phyloP scores from a whole-genome alignment of 202 grass and related monocot genomes.

The Zoysia matrella region DNA sequence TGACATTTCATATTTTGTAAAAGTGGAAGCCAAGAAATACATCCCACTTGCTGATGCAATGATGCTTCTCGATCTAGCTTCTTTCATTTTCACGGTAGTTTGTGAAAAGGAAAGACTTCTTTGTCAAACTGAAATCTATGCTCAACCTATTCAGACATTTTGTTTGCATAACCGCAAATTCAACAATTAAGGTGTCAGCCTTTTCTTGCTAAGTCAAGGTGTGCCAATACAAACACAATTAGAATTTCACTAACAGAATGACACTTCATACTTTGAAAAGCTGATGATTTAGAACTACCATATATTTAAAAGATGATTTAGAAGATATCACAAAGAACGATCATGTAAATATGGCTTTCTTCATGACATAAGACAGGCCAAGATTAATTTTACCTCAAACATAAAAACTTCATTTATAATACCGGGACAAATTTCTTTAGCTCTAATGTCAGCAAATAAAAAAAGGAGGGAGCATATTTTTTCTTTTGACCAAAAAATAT shows the following conservation, averaged over 20 bases:
- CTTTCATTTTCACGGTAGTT: neutral
- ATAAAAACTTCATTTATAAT: neutral
- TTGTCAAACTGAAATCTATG: neutral
- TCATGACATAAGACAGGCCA: neutral
- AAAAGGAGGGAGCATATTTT: neutral
- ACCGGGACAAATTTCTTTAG: neutral
- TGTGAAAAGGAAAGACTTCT: neutral
- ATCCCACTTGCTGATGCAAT: neutral
- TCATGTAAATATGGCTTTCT: neutral
- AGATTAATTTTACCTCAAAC: neutral
- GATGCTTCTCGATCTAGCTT: neutral
- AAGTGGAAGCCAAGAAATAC: neutral
- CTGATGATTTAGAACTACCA: slow-evolving; percentile 19
- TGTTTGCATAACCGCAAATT: neutral
- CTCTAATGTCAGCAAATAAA: neutral
- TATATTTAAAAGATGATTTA: neutral
- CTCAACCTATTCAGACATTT: slow-evolving; percentile 3
- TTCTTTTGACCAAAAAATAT: neutral
- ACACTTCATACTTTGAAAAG: slow-evolving; percentile 1
- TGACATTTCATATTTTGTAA: neutral
- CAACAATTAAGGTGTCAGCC: neutral
- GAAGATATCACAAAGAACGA: neutral
- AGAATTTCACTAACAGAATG: slow-evolving; percentile 9
- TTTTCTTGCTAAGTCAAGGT: neutral
- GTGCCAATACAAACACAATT: slow-evolving; percentile 1